Evolutionary conservation across 441 rosid genomes (phyloP).

Genomic region (Rhodomyrtus psidioides): DNA sequence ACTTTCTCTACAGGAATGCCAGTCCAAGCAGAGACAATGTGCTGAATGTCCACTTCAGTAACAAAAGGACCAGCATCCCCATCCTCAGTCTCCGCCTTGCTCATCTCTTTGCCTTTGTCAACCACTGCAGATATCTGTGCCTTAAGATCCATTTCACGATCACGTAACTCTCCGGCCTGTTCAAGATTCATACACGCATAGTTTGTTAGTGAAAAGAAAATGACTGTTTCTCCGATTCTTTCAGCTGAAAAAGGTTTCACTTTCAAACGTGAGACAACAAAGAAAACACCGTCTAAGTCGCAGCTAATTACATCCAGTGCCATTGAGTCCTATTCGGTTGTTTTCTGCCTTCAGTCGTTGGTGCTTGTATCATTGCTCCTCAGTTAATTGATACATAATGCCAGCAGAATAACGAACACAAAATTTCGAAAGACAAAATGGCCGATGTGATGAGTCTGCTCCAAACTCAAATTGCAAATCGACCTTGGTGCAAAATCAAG

Average conservation of each 20-base stretch:
- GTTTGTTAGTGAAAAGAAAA: neutral
- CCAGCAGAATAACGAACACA: neutral
- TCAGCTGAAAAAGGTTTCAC: neutral
- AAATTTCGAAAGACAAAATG: neutral
- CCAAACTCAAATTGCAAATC: neutral
- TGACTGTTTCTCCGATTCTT: too few species aligned
- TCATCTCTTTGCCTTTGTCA: slow-evolving; percentile 12
- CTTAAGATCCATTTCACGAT: slow-evolving; percentile 4
- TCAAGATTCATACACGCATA: neutral
- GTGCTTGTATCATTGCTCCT: neutral
- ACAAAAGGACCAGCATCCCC: neutral
- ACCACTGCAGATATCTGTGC: slow-evolving; percentile 3
- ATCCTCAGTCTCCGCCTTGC: slow-evolving; percentile 6
- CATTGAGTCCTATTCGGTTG: neutral
- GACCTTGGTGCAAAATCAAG: neutral
- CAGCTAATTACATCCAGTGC: neutral
- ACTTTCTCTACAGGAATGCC: slow-evolving; percentile 52
- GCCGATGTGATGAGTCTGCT: neutral
- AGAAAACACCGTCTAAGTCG: neutral
- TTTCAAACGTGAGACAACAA: neutral
- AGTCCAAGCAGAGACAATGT: slow-evolving; percentile 40
- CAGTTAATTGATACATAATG: neutral
- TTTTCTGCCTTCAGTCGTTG: neutral
- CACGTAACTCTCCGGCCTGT: slow-evolving; percentile 64
- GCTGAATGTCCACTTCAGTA: slow-evolving; percentile 26